Base-by-base conservation (phyloP, 1,284 basidiomycete genomes). In the Inonotus hispidus region DNA sequence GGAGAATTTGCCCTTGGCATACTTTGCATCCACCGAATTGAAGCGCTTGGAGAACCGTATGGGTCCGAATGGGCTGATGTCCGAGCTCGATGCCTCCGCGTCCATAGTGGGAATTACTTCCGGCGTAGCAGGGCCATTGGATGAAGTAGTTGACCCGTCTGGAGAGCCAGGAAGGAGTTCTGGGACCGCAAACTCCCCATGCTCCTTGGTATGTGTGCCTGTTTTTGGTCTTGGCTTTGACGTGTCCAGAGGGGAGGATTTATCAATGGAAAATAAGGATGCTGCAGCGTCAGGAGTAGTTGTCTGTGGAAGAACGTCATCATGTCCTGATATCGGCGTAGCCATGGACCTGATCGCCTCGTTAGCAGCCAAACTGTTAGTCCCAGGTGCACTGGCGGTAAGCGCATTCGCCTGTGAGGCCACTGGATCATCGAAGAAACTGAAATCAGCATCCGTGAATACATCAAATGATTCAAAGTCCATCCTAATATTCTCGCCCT, bases 401-500 rank as follows among this genome's bases (percentile, higher is more conserved):
- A 43, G 16, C 16, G 41, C n/a, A 16, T 21, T 43, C 35, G 19
- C 21, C 49, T 45, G 43, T 3, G 60, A 29, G 35, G 16, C 21
- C 14, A 53, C 60, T 16, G 81, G 82, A 47, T 75, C 75, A 67
- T 90, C 87, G 66, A 89, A 91, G 70, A 88, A 90, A 68, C 79
- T 85, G 69, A 90, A 90, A 70, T 91, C 89, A 59, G 89, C 88
- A 57, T 91, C 88, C 0, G 89, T 90, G 67, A 91, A 86, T 11
- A 71, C 68, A 27, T 66, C 71, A 49, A 71, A 70, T 14, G 78
- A 80, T 41, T 84, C 83, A 47, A 62, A 52, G 41, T 62, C 57
- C 19, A 56, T 47, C 47, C 53, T 56, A 21, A 58, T 49, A 41
- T 7, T 49, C 23, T 39, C 50, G 32, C 46, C 25, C 23, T 19